Base-by-base conservation (phyloP, 164 flowering plant species). In the Santalum album region DNA sequence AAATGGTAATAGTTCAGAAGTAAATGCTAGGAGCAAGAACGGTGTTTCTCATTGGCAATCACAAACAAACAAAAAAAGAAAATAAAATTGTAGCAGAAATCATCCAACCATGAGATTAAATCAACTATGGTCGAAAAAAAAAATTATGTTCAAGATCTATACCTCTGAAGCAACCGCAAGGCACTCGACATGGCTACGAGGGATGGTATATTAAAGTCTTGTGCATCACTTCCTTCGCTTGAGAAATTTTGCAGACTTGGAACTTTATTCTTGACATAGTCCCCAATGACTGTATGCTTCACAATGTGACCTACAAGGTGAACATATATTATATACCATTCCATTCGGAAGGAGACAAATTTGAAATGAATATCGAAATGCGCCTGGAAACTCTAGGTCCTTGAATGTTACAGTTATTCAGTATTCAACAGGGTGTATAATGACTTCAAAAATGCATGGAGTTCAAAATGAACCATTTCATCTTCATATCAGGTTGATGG, bases 161-260 rank as follows among this genome's bases (percentile, higher is more conserved):
- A 79, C 84, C 84, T 77, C 65, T 86, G 88, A 63, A 82, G 88
- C 60, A 63, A 60, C 24, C 84, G 60, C 88, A 81, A 67, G 51
- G 96, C 78, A 68, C 53, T 76, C 58, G 96, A 84, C 69, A 87
- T 82, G 38, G 95, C 92, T 64, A 74, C 71, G 61, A 91, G 68
- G 38, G 95, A 80, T 53, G 87, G 83, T 59, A 85, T 71, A 36
- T 59, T 68, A 43, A 69, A 71, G 57, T 68, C 78, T 53, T 67
- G 72, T 18, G 56, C 62, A 44, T 60, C 49, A 34, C 46, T 59
- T 47, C 54, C 69, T 47, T 62, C 53, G 22, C 35, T 72, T 61
- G 70, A 69, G 62, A 91, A 91, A 43, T 62, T 72, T 64, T 70
- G 67, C 70, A 91, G 70, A 65, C 87, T 80, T 49, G 98, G 87